Conservation (phyloP, 2,329 filamentous ascomycete genomes). For the Fusarium nisikadoi region DNA sequence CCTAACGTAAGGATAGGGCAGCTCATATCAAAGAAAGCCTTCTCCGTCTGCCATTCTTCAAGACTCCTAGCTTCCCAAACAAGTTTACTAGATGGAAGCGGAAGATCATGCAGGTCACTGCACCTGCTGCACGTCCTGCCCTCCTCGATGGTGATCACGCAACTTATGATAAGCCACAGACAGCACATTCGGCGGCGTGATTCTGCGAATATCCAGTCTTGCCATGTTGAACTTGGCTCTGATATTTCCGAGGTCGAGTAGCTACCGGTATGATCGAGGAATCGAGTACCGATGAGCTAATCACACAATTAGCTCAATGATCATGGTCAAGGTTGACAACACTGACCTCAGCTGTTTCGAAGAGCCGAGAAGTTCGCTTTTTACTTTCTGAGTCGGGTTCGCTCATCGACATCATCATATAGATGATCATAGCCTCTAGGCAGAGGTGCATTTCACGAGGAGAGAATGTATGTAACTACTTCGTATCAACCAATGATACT, state of each 20-base stretch:
- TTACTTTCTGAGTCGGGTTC: constrained; percentile 21
- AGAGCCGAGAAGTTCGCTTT: constrained; percentile 2
- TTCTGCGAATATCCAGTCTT: constrained; percentile 48
- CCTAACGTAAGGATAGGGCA: constrained; percentile 28
- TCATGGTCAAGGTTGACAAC: accelerated
- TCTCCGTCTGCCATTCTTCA: constrained; percentile 44
- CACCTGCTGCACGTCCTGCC: constrained; percentile 8
- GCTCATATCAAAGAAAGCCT: constrained; percentile 23
- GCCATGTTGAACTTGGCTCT: constrained; percentile 39
- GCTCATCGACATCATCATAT: constrained; percentile 47
- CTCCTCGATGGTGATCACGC: constrained; percentile 34
- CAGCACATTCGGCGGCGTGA: constrained; percentile 43
- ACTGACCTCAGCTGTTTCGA: constrained; percentile 35
- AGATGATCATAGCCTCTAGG: constrained; percentile 34
- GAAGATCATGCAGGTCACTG: constrained; percentile 3
- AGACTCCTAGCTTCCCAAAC: constrained; percentile 42
- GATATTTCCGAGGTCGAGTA: constrained; percentile 29
- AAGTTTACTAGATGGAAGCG: constrained; percentile 32
- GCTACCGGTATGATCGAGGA: constrained; percentile 1
- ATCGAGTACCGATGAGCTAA: constrained; percentile 25
- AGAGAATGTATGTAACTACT: constrained; percentile 1
- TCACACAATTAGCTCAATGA: accelerated
- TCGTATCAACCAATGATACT: neutral
- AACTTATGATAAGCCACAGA: constrained; percentile 42
- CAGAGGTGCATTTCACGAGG: constrained; percentile 21